These are phyloP conservation scores for Oryza meridionalis DNA, from an alignment of 176 grass and related monocot genomes.

Conservation along the genomic window DNA sequence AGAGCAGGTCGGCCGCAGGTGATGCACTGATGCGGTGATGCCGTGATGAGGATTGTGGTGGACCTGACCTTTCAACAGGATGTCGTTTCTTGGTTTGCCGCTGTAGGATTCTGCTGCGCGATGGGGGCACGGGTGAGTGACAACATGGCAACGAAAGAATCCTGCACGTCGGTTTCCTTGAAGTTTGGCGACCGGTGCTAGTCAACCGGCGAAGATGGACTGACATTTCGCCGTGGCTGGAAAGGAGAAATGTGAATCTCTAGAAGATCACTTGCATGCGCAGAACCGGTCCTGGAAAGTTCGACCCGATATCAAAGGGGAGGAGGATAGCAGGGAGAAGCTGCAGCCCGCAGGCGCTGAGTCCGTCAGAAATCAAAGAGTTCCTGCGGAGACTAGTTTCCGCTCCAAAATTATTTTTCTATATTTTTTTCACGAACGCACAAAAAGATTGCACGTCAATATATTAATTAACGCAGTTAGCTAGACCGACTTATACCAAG, in stretches of 20 bases:
- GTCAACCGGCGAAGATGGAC: constrained; percentile 16
- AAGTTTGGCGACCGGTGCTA: neutral
- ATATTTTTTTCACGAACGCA: too few relatives aligned
- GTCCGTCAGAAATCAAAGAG: neutral
- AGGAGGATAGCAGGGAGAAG: neutral
- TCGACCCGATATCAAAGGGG: neutral
- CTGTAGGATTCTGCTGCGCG: neutral
- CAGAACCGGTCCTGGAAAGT: neutral
- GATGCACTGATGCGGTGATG: neutral
- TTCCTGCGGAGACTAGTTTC: neutral
- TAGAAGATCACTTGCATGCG: neutral
- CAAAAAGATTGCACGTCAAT: too few relatives aligned
- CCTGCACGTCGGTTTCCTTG: neutral
- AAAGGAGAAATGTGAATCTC: neutral
- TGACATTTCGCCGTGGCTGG: constrained; percentile 37
- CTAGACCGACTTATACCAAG: too few relatives aligned
- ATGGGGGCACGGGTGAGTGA: neutral
- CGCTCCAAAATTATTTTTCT: neutral
- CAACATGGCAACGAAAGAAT: neutral
- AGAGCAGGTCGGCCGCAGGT: neutral
- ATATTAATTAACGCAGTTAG: too few relatives aligned
- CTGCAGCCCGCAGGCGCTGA: neutral
- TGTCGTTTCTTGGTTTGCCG: neutral
- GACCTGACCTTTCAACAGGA: neutral
- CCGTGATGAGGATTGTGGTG: neutral